These are phyloP conservation scores for Talaromyces amestolkiae DNA, from an alignment of 2,329 filamentous ascomycete genomes.

Conservation along the genomic window DNA sequence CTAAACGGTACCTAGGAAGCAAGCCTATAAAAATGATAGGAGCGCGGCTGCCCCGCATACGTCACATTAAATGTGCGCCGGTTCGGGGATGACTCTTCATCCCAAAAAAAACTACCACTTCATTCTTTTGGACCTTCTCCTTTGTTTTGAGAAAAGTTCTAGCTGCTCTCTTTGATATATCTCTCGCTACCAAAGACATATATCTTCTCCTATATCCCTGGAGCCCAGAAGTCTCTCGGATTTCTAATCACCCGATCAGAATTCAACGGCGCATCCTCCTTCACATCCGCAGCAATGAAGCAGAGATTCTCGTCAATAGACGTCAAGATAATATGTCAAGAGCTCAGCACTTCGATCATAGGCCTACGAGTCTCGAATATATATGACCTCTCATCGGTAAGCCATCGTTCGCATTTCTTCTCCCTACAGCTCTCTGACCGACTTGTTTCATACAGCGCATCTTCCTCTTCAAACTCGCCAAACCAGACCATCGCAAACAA, in stretches of 20 bases:
- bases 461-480: constrained; percentile 91
- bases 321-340: constrained; percentile 84
- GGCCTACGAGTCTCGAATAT: constrained; percentile 84
- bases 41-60: constrained; percentile 23
- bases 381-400: constrained; percentile 84
- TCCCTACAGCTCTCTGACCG: not conserved
- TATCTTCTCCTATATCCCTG: not conserved
- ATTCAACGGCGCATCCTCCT: not conserved
- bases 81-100: not conserved
- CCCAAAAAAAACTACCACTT: not conserved
- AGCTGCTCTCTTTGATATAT: not conserved
- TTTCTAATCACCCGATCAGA: not conserved
- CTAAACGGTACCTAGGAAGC: not conserved
- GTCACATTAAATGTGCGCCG: constrained; percentile 22
- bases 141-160: not conserved
- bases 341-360: constrained; percentile 75
- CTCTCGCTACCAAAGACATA: not conserved
- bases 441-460: constrained; percentile 60
- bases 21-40: constrained; percentile 3
- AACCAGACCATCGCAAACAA: constrained; percentile 83
- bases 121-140: not conserved
- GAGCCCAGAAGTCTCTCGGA: not conserved
- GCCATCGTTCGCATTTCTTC: constrained; percentile 19
- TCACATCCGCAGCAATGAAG: constrained; percentile 47
- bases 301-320: constrained; percentile 59